A percentile compares a stretch with the other conserved stretches of the same genome.
Conservation (phyloP, 345 rosid genomes). For the Eucalyptus paniculata region DNA sequence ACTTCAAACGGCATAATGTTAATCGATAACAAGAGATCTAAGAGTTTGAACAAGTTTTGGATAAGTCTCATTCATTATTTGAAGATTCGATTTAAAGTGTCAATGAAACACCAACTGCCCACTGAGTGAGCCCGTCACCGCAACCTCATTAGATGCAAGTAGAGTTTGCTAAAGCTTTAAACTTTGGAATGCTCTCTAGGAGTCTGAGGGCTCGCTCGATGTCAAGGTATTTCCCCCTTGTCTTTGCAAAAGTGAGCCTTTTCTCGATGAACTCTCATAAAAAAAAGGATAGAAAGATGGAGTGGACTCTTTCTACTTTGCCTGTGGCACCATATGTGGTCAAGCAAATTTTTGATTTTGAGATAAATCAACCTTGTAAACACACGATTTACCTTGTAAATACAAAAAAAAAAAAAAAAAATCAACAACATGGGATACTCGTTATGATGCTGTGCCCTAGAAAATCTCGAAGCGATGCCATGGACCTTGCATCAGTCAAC, state of each 20-base stretch:
- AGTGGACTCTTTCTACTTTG: neutral
- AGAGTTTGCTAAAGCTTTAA: neutral
- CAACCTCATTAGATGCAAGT: accelerated
- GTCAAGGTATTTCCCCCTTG: accelerated
- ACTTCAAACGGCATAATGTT: accelerated
- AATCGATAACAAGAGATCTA: neutral
- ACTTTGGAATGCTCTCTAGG: neutral
- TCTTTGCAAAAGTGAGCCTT: neutral
- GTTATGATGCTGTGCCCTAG: neutral
- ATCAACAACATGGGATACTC: neutral
- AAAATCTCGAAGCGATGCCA: neutral
- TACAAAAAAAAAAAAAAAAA: neutral
- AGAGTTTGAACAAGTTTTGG: accelerated
- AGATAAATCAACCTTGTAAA: neutral
- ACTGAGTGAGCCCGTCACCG: accelerated
- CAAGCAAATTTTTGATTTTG: neutral
- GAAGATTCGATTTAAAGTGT: neutral
- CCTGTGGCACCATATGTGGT: neutral
- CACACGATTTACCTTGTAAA: neutral
- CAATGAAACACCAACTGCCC: accelerated
- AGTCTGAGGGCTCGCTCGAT: accelerated
- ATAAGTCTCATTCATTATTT: neutral
- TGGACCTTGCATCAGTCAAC: neutral
- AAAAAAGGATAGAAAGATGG: neutral
- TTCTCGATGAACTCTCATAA: neutral